phyloP scores from a whole-genome alignment of 768 basidiomycete species.

The Suillus brevipes region DNA sequence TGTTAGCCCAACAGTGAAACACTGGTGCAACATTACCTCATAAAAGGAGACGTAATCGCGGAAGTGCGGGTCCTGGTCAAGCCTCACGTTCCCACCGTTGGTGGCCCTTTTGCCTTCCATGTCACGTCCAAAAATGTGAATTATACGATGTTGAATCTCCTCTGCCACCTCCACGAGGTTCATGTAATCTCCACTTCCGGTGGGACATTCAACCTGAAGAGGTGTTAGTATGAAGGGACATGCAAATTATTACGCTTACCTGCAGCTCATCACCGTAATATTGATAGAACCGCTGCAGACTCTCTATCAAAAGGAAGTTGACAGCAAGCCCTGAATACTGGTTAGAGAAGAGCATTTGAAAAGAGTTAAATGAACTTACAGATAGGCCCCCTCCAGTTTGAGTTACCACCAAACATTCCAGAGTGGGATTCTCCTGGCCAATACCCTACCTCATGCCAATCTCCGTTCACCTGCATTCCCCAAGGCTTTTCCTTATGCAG shows the following conservation, averaged over 20 bases:
- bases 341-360: neutral
- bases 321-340: conserved; percentile 79
- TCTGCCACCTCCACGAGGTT: conserved; percentile 91
- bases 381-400: conserved; percentile 95
- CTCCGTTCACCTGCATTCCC: conserved; percentile 92
- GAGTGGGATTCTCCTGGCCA: conserved; percentile 98
- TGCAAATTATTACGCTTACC: conserved; percentile 28
- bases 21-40: conserved; percentile 54
- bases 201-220: conserved; percentile 85
- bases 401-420: conserved; percentile 98
- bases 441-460: conserved; percentile 89
- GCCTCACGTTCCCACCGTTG: conserved; percentile 84
- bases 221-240: neutral
- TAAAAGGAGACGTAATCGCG: conserved; percentile 96
- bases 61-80: conserved; percentile 94
- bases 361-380: conserved; percentile 44
- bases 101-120: conserved; percentile 81
- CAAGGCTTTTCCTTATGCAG: conserved; percentile 89
- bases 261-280: conserved; percentile 94
- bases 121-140: conserved; percentile 97
- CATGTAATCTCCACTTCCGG: conserved; percentile 97
- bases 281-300: conserved; percentile 94
- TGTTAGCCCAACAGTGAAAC: neutral
- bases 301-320: conserved; percentile 94
- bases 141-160: conserved; percentile 98